Base-by-base conservation (phyloP, 2,329 filamentous ascomycete species). In the Teratosphaeria epicoccoides region DNA sequence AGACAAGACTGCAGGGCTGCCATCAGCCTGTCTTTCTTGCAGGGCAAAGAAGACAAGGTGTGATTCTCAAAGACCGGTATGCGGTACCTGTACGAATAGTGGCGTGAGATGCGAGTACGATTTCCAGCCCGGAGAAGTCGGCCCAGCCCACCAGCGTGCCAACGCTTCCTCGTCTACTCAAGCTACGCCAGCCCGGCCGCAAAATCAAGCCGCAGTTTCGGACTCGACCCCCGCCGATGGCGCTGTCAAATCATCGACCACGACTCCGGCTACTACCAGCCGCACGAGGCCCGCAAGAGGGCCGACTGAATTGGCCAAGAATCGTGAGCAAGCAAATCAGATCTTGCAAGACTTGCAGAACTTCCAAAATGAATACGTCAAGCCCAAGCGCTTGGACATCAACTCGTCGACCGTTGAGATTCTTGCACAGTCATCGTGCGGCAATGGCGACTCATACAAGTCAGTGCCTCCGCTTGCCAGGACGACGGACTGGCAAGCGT, bases 371-470 rank as follows among this genome's bases (percentile, higher is more conserved):
- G 59, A 63, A 24, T 58, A 66, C 23, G 55, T 65, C 26, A 58
- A 55, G 26, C 59, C 62, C 17, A 55, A 52, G 14, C 56, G 56
- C 20, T 57, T 66, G 10, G 56, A 59, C 7, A 48, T 66, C 3
- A 54, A 60, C n/a, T 59, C 57, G 51, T 62, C 59, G 7, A 51
- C 57, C 4, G 63, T 66, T 6, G 63, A 66, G 47, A 53, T 62
- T 11, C 60, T 66, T 2, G 64, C 64, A 0, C 58, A 58, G 33
- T 59, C 58, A 2, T 59, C 60, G 5, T 65, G 63, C 29, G 64
- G 63, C 12, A 66, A 56, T 44, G 61, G 62, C 23, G 63, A 65
- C 14, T 59, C 51, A 28, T 66, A 63, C 55, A 57, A 52, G 29
- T 50, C n/a, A n/a, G 45, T 60, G 2, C 56, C 57, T 12, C 47